A percentile compares a stretch with the other conserved stretches of the same genome.
Evolutionary conservation across 2,329 filamentous ascomycete genomes (phyloP).

Genomic region (Fusarium pininemorale): DNA sequence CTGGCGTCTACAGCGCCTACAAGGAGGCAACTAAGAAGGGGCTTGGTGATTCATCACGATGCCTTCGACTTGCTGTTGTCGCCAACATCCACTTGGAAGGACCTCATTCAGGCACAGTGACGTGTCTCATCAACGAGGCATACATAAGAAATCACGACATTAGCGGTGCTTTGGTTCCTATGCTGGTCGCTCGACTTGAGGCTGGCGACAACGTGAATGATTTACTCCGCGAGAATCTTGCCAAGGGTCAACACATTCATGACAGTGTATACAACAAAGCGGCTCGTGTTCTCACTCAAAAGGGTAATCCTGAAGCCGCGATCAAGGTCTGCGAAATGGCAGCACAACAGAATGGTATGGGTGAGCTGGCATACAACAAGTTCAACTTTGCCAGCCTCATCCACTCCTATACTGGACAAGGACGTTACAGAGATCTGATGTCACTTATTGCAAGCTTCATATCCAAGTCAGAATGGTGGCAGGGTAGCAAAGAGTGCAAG

Average conservation of each 20-base stretch:
- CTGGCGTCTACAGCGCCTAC: constrained; percentile 51
- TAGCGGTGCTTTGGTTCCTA: constrained; percentile 50
- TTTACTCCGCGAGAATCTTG: constrained; percentile 43
- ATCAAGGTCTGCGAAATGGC: constrained; percentile 49
- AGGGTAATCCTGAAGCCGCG: constrained; percentile 44
- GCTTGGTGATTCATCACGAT: constrained; percentile 51
- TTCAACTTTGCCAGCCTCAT: constrained; percentile 52
- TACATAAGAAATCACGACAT: constrained; percentile 54
- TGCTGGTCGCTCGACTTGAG: constrained; percentile 52
- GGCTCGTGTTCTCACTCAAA: constrained; percentile 43
- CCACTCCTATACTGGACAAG: constrained; percentile 46
- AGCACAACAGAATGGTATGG: constrained; percentile 49
- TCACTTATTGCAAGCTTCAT: constrained; percentile 46
- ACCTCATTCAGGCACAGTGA: constrained; percentile 45
- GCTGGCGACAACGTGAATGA: constrained; percentile 42
- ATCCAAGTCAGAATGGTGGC: constrained; percentile 48
- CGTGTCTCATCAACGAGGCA: constrained; percentile 52
- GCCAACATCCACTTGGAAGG: constrained; percentile 51
- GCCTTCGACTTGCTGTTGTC: constrained; percentile 58
- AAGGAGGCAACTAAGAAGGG: constrained; percentile 34
- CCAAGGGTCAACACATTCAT: constrained; percentile 45
- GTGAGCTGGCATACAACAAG: constrained; percentile 49
- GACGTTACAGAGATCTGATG: constrained; percentile 45
- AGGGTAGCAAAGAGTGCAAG: constrained; percentile 50
- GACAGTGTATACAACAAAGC: constrained; percentile 51